Percentiles rank a stretch among this genome's conserved stretches.
Evolutionary conservation across 495 filamentous ascomycete species (phyloP).

Genomic region (Margaritispora aquatica): DNA sequence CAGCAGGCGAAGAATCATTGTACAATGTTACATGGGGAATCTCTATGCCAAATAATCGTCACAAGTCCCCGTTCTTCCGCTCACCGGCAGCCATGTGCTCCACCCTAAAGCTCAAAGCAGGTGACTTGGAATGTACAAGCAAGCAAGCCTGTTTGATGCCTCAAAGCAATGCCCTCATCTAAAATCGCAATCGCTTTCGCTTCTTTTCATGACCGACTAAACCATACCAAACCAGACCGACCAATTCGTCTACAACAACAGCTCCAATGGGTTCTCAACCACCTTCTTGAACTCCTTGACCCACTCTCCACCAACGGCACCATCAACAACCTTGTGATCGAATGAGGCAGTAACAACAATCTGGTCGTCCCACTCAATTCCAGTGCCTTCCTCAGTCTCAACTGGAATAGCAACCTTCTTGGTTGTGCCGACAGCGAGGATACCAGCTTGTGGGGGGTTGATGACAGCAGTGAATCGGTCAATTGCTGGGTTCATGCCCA

Average conservation of each 20-base stretch:
- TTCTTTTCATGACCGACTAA: no score
- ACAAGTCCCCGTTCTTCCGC: constrained; percentile 4
- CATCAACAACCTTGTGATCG: constrained; percentile 88
- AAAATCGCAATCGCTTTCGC: no score
- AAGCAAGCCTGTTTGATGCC: background rate
- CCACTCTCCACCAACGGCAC: constrained; percentile 96
- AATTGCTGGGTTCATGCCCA: constrained; percentile 98
- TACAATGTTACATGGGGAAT: constrained; percentile 21
- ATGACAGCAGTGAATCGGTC: constrained; percentile 99
- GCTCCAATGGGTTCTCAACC: constrained; percentile 91
- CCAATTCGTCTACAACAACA: constrained; percentile 70
- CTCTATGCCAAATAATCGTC: constrained; percentile 9
- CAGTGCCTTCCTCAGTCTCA: constrained; percentile 75
- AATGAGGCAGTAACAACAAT: constrained; percentile 91
- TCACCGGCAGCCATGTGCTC: no score
- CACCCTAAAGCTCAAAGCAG: no score
- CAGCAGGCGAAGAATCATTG: constrained; percentile 11
- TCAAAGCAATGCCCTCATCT: background rate
- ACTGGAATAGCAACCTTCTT: constrained; percentile 90
- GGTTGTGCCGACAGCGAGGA: constrained; percentile 89
- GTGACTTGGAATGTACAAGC: no score
- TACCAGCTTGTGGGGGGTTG: constrained; percentile 96
- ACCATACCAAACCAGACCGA: no score
- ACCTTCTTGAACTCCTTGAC: constrained; percentile 96
- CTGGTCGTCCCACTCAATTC: constrained; percentile 93